A percentile compares a stretch with the other conserved stretches of the same genome.
Evolutionary conservation across 2,329 filamentous ascomycete species (phyloP).

Genomic region (Bipolaris sorokiniana): DNA sequence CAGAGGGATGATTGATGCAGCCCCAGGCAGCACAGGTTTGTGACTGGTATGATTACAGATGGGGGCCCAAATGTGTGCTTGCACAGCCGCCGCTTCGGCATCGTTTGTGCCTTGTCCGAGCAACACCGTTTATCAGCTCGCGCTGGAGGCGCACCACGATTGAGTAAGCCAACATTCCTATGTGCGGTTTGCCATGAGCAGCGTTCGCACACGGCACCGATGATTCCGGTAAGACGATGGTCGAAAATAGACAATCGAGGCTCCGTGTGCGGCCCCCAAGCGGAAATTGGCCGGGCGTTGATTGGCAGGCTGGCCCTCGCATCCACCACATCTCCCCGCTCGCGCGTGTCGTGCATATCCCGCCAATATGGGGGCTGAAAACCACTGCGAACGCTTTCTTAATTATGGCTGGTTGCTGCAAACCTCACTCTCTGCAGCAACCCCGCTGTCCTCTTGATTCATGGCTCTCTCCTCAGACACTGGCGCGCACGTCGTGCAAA

Average conservation of each 20-base stretch:
- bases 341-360: conserved; percentile 14
- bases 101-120: not conserved
- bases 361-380: conserved; percentile 40
- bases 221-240: conserved; percentile 9
- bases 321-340: conserved; percentile 5
- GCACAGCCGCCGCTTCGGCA: conserved; percentile 32
- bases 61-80: conserved; percentile 11
- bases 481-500: conserved; percentile 15
- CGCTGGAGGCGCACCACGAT: not conserved
- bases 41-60: conserved; percentile 7
- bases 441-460: not conserved
- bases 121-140: not conserved
- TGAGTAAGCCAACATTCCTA: not conserved
- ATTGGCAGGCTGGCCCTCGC: conserved; percentile 3
- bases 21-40: conserved; percentile 28
- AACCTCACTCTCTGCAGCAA: conserved; percentile 23
- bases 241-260: conserved; percentile 6
- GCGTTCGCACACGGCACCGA: conserved; percentile 5
- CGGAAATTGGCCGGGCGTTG: not conserved
- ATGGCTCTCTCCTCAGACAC: conserved; percentile 21
- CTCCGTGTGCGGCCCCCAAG: conserved; percentile 28
- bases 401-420: conserved; percentile 23
- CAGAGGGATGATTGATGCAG: conserved; percentile 15
- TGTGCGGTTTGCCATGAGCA: conserved; percentile 1
- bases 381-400: conserved; percentile 16